Percentiles rank a stretch among this genome's conserved stretches.
phyloP scores from a whole-genome alignment of 805 yeast species.

The Candida chilensis region DNA sequence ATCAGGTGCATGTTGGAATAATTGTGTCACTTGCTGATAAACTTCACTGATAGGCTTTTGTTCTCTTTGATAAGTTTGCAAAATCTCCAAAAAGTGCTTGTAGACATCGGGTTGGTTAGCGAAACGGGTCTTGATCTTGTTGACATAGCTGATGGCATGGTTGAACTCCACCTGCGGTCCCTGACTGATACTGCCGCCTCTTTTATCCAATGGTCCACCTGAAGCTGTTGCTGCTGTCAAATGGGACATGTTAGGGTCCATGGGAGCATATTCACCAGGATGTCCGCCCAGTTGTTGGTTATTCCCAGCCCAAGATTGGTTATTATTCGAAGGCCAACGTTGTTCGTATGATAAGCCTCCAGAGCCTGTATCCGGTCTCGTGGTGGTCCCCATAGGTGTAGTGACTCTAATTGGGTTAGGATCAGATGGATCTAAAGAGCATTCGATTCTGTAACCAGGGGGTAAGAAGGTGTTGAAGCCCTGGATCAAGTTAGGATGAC shows the following conservation, averaged over 20 bases:
- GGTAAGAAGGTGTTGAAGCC: slow-evolving; percentile 98
- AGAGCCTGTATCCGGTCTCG: slow-evolving; percentile 47
- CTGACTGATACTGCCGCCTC: slow-evolving; percentile 14
- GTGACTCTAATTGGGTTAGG: slow-evolving; percentile 91
- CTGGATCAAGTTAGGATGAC: slow-evolving; percentile 89
- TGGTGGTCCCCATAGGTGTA: slow-evolving; percentile 88
- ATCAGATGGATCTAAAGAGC: slow-evolving; percentile 81
- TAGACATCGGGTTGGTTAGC: slow-evolving; percentile 93
- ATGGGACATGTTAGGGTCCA: slow-evolving; percentile 2
- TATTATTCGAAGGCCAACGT: slow-evolving; percentile 1
- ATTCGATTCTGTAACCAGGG: slow-evolving; percentile 90
- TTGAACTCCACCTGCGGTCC: slow-evolving; percentile 85
- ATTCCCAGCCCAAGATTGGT: slow-evolving; percentile 2
- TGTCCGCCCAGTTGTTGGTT: slow-evolving; percentile 3
- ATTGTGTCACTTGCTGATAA: slow-evolving; percentile 81
- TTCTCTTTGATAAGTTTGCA: slow-evolving; percentile 95
- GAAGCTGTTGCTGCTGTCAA: slow-evolving; percentile 5
- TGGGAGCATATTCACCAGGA: no score
- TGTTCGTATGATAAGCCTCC: slow-evolving; percentile 4
- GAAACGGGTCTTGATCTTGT: slow-evolving; percentile 90
- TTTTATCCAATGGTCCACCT: slow-evolving; percentile 7
- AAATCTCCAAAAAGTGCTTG: slow-evolving; percentile 86
- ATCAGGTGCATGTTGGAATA: slow-evolving; percentile 92
- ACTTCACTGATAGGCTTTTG: slow-evolving; percentile 94
- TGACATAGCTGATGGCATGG: slow-evolving; percentile 94